These are phyloP conservation scores for Lanmaoa rubissima DNA, from an alignment of 768 basidiomycete species.

Conservation along the genomic window DNA sequence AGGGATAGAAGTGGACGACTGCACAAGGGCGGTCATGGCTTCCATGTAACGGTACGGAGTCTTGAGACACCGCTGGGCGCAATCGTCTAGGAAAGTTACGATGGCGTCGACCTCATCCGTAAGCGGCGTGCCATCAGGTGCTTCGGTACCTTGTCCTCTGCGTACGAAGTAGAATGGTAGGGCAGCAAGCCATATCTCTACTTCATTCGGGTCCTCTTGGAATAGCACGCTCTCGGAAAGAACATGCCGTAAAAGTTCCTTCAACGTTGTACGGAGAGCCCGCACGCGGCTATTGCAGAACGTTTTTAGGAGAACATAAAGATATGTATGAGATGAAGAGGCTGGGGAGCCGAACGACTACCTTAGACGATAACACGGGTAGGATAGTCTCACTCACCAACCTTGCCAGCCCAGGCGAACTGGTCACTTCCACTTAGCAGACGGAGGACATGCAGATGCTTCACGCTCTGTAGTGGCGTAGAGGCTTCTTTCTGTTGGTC, in stretches of 20 bases:
- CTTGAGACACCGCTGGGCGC: conserved; percentile 75
- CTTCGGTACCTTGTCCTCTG: conserved; percentile 35
- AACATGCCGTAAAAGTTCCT: conserved; percentile 56
- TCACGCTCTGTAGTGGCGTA: conserved; percentile 46
- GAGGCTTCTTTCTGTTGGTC: conserved; percentile 16
- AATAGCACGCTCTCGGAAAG: conserved; percentile 76
- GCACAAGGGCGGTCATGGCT: conserved; percentile 44
- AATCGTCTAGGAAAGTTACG: conserved; percentile 79
- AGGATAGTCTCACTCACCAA: conserved; percentile 45
- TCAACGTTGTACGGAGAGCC: conserved; percentile 52
- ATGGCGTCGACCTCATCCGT: conserved; percentile 57
- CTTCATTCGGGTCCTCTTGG: conserved; percentile 70
- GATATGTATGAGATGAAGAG: conserved; percentile 56
- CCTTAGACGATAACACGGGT: background rate
- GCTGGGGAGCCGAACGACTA: conserved; percentile 24
- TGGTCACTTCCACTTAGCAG: conserved; percentile 75
- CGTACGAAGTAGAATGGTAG: conserved; percentile 46
- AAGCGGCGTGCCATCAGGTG: conserved; percentile 53
- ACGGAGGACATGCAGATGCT: conserved; percentile 76
- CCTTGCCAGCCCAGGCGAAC: conserved; percentile 75
- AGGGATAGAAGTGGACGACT: conserved; percentile 7
- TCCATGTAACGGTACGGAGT: conserved; percentile 88
- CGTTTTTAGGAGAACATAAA: conserved; percentile 69
- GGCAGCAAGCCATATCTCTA: conserved; percentile 68
- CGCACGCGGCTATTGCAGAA: conserved; percentile 49